Percentiles rank a stretch among this genome's conserved stretches.
These are phyloP conservation scores for Arthrobotrys megalospora DNA, from an alignment of 2,329 filamentous ascomycete genomes.

Conservation along the genomic window DNA sequence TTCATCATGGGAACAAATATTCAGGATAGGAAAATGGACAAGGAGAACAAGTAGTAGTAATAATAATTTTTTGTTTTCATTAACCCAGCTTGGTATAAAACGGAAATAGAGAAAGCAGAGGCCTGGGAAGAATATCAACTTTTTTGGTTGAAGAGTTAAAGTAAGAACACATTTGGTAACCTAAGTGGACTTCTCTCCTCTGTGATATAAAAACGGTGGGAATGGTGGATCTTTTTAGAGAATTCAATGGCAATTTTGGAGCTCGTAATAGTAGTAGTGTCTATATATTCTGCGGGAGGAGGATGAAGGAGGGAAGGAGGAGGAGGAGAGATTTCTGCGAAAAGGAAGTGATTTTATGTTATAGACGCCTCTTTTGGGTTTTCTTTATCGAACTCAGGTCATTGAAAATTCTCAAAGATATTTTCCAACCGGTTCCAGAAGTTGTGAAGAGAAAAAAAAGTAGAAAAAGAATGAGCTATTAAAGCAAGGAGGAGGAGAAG, in stretches of 20 bases:
- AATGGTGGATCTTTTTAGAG: conserved; percentile 14
- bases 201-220: conserved; percentile 17
- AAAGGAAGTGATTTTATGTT: conserved; percentile 32
- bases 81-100: conserved; percentile 50
- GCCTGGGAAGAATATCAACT: conserved; percentile 37
- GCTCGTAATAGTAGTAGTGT: conserved; percentile 24
- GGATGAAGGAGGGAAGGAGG: neutral
- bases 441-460: conserved; percentile 20
- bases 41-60: conserved; percentile 21
- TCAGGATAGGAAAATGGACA: neutral
- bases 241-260: conserved; percentile 41
- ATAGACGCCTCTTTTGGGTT: conserved; percentile 34
- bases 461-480: conserved; percentile 51
- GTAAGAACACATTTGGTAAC: conserved; percentile 35
- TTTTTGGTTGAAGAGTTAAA: conserved; percentile 52
- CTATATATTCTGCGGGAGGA: conserved; percentile 20
- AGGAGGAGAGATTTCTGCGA: conserved; percentile 8
- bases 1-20: conserved; percentile 14
- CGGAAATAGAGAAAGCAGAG: conserved; percentile 1
- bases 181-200: conserved; percentile 28
- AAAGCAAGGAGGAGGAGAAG: conserved; percentile 52
- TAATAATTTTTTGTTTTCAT: conserved; percentile 56
- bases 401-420: conserved; percentile 57
- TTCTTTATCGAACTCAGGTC: conserved; percentile 46
- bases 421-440: conserved; percentile 52